phyloP scores from a whole-genome alignment of 1,284 basidiomycete genomes.

The Earliella scabrosa region DNA sequence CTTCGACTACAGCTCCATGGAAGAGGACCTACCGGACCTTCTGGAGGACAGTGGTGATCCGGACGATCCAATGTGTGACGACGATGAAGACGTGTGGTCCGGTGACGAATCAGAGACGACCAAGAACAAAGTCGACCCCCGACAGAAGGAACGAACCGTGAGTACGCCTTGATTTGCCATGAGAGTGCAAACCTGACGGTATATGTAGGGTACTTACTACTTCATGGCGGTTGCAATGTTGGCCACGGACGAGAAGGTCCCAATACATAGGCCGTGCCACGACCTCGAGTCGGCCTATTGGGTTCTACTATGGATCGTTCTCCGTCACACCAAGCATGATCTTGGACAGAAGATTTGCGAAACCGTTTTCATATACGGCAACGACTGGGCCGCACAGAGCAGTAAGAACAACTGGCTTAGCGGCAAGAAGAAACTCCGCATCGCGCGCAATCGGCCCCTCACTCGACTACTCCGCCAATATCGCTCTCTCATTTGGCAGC shows the following conservation, averaged over 20 bases:
- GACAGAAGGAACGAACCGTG: not conserved
- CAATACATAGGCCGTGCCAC: constrained; percentile 11
- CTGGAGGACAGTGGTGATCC: no score
- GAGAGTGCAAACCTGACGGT: not conserved
- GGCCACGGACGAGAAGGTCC: not conserved
- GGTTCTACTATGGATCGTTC: constrained; percentile 20
- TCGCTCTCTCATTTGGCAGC: not conserved
- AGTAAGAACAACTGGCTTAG: not conserved
- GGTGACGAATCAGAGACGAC: no score
- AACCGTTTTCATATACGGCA: not conserved
- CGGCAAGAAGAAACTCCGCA: not conserved
- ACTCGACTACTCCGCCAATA: not conserved
- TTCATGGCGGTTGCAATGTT: not conserved
- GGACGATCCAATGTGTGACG: not conserved
- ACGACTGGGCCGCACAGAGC: not conserved
- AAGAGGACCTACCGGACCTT: not conserved
- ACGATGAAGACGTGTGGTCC: not conserved
- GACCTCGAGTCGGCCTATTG: constrained; percentile 26
- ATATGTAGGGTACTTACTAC: not conserved
- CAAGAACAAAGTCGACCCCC: no score
- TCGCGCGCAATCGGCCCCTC: not conserved
- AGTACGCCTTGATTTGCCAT: not conserved
- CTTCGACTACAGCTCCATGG: constrained; percentile 17
- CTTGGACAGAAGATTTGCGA: not conserved
- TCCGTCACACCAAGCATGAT: constrained; percentile 13